Evolutionary conservation across 441 rosid genomes (phyloP).

Genomic region (Isatis lusitanica): DNA sequence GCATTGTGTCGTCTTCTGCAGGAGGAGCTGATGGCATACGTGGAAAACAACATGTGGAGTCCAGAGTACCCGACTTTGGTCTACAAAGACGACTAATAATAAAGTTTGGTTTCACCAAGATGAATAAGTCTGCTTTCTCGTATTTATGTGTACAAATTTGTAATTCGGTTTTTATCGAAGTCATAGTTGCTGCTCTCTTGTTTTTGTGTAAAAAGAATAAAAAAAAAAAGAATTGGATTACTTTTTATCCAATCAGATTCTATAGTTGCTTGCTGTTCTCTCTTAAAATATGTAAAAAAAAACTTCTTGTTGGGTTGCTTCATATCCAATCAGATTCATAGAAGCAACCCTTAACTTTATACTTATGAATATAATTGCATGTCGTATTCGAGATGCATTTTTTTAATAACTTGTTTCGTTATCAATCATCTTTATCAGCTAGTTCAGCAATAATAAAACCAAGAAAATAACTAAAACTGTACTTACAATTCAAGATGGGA

Average conservation of each 20-base stretch:
- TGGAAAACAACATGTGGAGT: conserved; percentile 86
- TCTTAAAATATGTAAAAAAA: background rate
- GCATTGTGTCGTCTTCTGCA: conserved; percentile 26
- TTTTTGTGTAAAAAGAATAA: background rate
- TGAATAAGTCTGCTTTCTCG: background rate
- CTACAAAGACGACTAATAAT: conserved; percentile 50
- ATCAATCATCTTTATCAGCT: too few species aligned
- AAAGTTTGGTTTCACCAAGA: conserved; percentile 7
- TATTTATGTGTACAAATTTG: conserved; percentile 13
- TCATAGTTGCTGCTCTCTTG: background rate
- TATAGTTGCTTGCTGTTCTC: background rate
- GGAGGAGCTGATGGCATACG: conserved; percentile 71
- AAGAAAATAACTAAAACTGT: background rate
- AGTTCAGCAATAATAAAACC: background rate
- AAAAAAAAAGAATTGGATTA: background rate
- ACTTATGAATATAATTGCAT: background rate
- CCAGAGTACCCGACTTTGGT: conserved; percentile 88
- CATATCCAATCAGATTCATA: background rate
- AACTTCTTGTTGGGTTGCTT: background rate
- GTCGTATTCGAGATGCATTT: too few species aligned
- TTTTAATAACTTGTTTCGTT: too few species aligned
- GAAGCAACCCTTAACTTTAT: conserved; percentile 3
- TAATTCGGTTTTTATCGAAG: background rate
- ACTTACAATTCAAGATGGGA: background rate
- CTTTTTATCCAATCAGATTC: conserved; percentile 15